Evolutionary conservation across 345 rosid genomes (phyloP).

Genomic region (Syzygium jambos): DNA sequence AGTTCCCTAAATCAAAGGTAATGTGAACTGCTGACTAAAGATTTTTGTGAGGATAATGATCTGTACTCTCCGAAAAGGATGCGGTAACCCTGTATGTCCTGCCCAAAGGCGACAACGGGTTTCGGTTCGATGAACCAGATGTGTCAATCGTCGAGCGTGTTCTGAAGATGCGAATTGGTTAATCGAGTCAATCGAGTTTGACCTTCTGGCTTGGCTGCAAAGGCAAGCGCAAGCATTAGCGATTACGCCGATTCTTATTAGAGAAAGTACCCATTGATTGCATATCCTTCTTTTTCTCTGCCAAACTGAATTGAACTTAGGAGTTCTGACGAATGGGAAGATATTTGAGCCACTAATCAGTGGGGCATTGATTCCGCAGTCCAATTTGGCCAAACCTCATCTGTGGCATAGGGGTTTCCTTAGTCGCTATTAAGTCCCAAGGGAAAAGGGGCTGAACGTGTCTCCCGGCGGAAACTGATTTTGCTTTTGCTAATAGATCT

Average conservation of each 20-base stretch:
- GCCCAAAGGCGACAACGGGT: background rate
- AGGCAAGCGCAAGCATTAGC: background rate
- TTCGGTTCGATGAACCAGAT: rapidly evolving
- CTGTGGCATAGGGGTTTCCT: background rate
- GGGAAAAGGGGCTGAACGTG: background rate
- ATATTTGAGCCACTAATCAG: background rate
- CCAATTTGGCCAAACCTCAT: background rate
- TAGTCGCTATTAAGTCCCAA: background rate
- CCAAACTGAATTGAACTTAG: background rate
- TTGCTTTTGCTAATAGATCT: background rate
- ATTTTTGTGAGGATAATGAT: background rate
- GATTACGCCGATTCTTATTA: too few relatives aligned
- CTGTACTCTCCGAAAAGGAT: background rate
- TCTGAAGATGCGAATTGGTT: rapidly evolving
- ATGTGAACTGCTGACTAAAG: background rate
- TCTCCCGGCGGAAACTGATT: background rate
- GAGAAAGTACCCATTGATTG: background rate
- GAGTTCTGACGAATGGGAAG: background rate
- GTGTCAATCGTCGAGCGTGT: rapidly evolving
- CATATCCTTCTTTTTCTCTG: background rate
- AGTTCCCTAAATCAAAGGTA: background rate
- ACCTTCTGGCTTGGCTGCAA: background rate
- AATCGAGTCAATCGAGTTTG: background rate
- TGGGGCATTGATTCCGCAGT: background rate
- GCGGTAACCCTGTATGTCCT: background rate